phyloP scores from a whole-genome alignment of 2,329 filamentous ascomycete genomes.

The Lomentospora prolificans region DNA sequence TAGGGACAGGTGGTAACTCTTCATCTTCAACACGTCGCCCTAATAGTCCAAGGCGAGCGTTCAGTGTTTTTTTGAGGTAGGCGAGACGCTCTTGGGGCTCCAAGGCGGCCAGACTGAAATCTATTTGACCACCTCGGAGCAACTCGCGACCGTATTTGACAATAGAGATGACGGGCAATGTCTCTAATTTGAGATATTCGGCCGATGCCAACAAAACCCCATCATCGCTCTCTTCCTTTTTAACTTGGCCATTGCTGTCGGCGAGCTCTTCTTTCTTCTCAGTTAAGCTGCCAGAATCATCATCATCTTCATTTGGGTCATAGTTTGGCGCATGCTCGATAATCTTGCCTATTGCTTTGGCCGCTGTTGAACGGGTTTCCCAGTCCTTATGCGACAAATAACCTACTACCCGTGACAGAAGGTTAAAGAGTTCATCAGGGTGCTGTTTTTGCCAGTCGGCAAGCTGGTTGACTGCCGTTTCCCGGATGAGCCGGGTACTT shows the following conservation, averaged over 20 bases:
- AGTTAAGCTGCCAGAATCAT: conserved; percentile 9
- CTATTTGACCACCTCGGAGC: conserved; percentile 75
- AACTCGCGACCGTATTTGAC: conserved; percentile 77
- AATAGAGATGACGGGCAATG: conserved; percentile 68
- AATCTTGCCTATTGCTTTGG: conserved; percentile 90
- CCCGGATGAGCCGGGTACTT: conserved; percentile 89
- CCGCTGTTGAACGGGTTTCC: conserved; percentile 90
- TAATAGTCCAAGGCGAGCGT: conserved; percentile 70
- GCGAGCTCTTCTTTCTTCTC: conserved; percentile 20
- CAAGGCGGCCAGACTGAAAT: conserved; percentile 72
- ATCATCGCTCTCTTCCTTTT: conserved; percentile 49
- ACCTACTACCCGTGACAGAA: conserved; percentile 86
- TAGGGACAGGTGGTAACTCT: conserved; percentile 45
- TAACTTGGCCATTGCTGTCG: conserved; percentile 40
- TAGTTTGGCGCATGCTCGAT: conserved; percentile 79
- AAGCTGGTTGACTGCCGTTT: conserved; percentile 92
- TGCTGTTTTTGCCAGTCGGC: conserved; percentile 98
- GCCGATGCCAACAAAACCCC: conserved; percentile 31
- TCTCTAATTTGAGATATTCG: conserved; percentile 51
- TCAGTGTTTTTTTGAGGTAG: conserved; percentile 83
- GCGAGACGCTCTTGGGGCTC: conserved; percentile 72
- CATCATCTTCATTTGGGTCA: conserved; percentile 75
- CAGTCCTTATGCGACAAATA: conserved; percentile 92
- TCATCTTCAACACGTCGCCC: conserved; percentile 82
- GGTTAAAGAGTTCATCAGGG: conserved; percentile 92